These are phyloP conservation scores for Boletus rubroflammeus DNA, from an alignment of 768 basidiomycete species.

Conservation along the genomic window DNA sequence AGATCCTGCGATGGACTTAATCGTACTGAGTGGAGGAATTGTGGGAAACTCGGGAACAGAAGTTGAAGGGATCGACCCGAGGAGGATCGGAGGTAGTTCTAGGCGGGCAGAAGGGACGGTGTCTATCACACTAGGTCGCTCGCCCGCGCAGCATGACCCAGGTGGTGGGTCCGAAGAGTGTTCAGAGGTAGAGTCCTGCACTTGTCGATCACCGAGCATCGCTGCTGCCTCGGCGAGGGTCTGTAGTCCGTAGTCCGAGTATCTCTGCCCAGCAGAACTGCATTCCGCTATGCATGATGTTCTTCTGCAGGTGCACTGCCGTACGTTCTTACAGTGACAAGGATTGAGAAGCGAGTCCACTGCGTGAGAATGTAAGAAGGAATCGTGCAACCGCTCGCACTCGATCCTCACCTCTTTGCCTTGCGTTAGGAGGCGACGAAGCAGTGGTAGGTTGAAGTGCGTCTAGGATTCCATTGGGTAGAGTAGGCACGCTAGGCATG, in stretches of 20 bases:
- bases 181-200: constrained; percentile 1
- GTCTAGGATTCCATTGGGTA: constrained; percentile 74
- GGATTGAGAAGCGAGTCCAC: constrained; percentile 63
- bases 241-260: constrained; percentile 24
- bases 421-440: constrained; percentile 37
- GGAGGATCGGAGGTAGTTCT: constrained; percentile 49
- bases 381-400: background rate
- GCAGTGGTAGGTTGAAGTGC: constrained; percentile 32
- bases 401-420: constrained; percentile 45
- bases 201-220: constrained; percentile 15
- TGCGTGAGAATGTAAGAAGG: constrained; percentile 24
- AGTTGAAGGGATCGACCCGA: constrained; percentile 19
- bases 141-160: constrained; percentile 22
- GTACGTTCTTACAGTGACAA: constrained; percentile 54
- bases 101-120: constrained; percentile 25
- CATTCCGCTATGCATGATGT: constrained; percentile 1
- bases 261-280: constrained; percentile 1
- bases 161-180: constrained; percentile 7
- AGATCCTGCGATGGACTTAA: constrained; percentile 58
- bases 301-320: constrained; percentile 50
- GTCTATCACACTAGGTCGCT: background rate
- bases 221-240: constrained; percentile 38
- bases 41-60: constrained; percentile 44
- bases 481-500: constrained; percentile 65
- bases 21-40: constrained; percentile 59